These are phyloP conservation scores for Salix suchowensis DNA, from an alignment of 345 rosid genomes.

Conservation along the genomic window DNA sequence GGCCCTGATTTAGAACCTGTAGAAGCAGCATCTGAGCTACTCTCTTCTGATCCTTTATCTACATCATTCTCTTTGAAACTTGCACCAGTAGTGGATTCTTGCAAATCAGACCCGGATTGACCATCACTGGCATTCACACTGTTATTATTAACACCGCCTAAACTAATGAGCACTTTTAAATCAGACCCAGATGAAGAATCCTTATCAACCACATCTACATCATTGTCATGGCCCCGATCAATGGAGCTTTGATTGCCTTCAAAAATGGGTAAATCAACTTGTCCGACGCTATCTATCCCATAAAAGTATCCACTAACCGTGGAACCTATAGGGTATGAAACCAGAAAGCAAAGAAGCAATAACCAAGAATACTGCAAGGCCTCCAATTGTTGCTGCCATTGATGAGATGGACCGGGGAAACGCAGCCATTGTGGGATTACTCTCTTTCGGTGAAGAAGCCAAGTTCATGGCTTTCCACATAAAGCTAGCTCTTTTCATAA, in stretches of 20 bases:
- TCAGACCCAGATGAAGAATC: conserved; percentile 24
- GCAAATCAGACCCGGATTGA: conserved; percentile 8
- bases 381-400: conserved; percentile 53
- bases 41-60: conserved; percentile 25
- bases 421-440: conserved; percentile 25
- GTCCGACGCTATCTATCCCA: conserved; percentile 40
- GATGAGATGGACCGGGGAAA: conserved; percentile 58
- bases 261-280: conserved; percentile 24
- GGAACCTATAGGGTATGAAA: conserved; percentile 55
- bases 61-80: conserved; percentile 12
- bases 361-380: conserved; percentile 58
- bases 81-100: conserved; percentile 8
- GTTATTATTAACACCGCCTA: conserved; percentile 8
- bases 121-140: conserved; percentile 7
- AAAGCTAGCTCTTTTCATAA: not conserved
- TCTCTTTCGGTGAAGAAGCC: conserved; percentile 45
- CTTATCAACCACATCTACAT: conserved; percentile 15
- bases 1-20: conserved; percentile 19
- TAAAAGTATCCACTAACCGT: conserved; percentile 54
- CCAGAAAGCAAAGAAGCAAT: conserved; percentile 59
- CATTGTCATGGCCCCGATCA: conserved; percentile 5
- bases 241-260: conserved; percentile 9
- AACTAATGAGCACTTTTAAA: conserved; percentile 6
- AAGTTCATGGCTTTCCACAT: conserved; percentile 40
- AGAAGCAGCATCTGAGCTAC: conserved; percentile 19